These are phyloP conservation scores for Cystoderma amianthinum DNA, from an alignment of 768 basidiomycete species.

Conservation along the genomic window DNA sequence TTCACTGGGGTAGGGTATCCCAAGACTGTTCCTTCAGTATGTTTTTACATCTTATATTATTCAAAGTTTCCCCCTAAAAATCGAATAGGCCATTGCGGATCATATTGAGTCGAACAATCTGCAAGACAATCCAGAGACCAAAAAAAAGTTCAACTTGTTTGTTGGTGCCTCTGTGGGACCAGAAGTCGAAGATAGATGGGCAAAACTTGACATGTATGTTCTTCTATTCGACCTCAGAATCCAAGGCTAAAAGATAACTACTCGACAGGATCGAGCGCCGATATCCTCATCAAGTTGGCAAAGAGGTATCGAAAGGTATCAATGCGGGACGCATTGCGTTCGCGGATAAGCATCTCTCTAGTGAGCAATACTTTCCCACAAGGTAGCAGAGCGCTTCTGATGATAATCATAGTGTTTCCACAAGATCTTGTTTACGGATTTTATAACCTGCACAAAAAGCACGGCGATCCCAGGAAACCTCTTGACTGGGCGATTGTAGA, in stretches of 20 bases:
- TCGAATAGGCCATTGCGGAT: constrained; percentile 40
- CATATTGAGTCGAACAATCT: constrained; percentile 34
- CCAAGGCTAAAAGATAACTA: not conserved
- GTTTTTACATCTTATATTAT: constrained; percentile 8
- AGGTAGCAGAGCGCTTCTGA: not conserved
- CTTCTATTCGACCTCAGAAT: not conserved
- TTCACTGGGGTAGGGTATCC: constrained; percentile 47
- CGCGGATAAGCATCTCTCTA: constrained; percentile 42
- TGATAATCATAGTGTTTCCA: constrained; percentile 30
- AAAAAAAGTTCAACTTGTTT: constrained; percentile 41
- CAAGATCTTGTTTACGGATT: constrained; percentile 43
- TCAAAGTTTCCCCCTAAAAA: not conserved
- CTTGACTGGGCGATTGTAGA: constrained; percentile 45
- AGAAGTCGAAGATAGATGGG: constrained; percentile 45
- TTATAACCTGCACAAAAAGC: constrained; percentile 34
- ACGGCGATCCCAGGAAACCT: constrained; percentile 35
- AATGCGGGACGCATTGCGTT: constrained; percentile 40
- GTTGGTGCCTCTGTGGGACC: constrained; percentile 41
- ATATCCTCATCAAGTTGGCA: constrained; percentile 45
- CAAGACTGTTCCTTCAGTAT: constrained; percentile 33
- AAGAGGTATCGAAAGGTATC: constrained; percentile 40
- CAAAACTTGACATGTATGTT: constrained; percentile 34
- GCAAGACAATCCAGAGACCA: constrained; percentile 32
- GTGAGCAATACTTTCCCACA: constrained; percentile 13
- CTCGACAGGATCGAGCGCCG: constrained; percentile 24